Evolutionary conservation across 2,329 filamentous ascomycete species (phyloP).

Genomic region (Aspergillus sojae): DNA sequence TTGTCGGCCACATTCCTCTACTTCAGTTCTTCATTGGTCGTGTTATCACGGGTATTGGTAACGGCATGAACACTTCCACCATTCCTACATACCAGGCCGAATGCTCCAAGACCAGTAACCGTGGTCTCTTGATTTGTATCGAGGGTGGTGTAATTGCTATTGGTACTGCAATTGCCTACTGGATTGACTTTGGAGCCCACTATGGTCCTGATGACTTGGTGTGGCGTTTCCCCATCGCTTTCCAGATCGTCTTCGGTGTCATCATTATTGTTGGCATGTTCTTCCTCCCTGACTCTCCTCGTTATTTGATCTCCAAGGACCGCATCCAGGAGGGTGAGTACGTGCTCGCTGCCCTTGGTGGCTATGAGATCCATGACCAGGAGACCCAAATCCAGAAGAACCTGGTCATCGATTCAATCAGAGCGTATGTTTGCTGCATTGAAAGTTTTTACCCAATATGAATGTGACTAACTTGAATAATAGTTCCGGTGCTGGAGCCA

Average conservation of each 20-base stretch:
- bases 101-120: slow-evolving; percentile 58
- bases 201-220: slow-evolving; percentile 39
- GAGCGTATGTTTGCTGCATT: slow-evolving; percentile 51
- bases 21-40: slow-evolving; percentile 58
- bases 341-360: slow-evolving; percentile 55
- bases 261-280: slow-evolving; percentile 48
- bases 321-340: slow-evolving; percentile 51
- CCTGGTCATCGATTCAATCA: slow-evolving; percentile 70
- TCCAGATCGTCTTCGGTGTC: slow-evolving; percentile 55
- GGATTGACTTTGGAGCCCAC: slow-evolving; percentile 53
- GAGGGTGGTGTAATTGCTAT: slow-evolving; percentile 57
- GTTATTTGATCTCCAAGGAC: slow-evolving; percentile 49
- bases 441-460: slow-evolving; percentile 19
- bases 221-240: slow-evolving; percentile 58
- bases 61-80: slow-evolving; percentile 59
- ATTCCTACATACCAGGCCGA: slow-evolving; percentile 59
- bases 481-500: slow-evolving; percentile 59
- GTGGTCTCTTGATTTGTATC: slow-evolving; percentile 64
- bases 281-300: slow-evolving; percentile 49
- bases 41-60: slow-evolving; percentile 56
- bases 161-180: slow-evolving; percentile 56
- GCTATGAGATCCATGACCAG: slow-evolving; percentile 52
- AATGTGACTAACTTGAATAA: slow-evolving; percentile 35
- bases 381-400: slow-evolving; percentile 64
- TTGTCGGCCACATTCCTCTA: slow-evolving; percentile 36